Evolutionary conservation across 805 yeast genomes (phyloP).

Genomic region (Yarrowia divulgata): DNA sequence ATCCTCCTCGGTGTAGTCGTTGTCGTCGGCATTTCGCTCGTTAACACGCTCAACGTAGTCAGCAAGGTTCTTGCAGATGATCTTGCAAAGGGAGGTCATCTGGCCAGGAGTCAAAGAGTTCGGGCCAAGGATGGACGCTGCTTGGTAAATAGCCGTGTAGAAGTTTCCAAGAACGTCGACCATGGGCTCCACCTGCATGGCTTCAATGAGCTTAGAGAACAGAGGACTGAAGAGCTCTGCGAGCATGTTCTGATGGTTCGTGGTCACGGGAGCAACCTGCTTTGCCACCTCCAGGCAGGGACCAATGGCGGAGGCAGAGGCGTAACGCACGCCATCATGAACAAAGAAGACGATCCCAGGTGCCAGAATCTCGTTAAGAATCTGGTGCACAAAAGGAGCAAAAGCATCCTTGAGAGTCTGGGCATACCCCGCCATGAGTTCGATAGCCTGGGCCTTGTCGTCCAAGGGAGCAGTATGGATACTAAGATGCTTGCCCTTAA

Average conservation of each 20-base stretch:
- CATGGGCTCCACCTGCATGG: constrained; percentile 78
- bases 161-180: constrained; percentile 82
- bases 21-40: constrained; percentile 62
- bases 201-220: constrained; percentile 69
- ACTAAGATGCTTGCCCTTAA: constrained; percentile 91
- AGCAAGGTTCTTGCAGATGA: constrained; percentile 65
- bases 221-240: constrained; percentile 74
- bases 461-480: constrained; percentile 94
- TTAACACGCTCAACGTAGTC: constrained; percentile 75
- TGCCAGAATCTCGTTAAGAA: constrained; percentile 76
- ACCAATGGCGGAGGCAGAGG: constrained; percentile 87
- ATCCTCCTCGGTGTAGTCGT: constrained; percentile 85
- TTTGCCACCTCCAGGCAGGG: constrained; percentile 71
- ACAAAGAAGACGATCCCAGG: constrained; percentile 91
- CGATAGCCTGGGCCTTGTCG: constrained; percentile 93
- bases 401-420: constrained; percentile 82
- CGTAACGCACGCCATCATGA: constrained; percentile 91
- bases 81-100: constrained; percentile 62
- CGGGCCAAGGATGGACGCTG: constrained; percentile 72
- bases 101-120: constrained; percentile 59
- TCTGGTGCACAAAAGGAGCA: constrained; percentile 80
- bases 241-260: constrained; percentile 60
- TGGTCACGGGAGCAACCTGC: constrained; percentile 57
- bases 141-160: constrained; percentile 72
- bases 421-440: constrained; percentile 82